Evolutionary conservation across 2,329 filamentous ascomycete species (phyloP), one percentile per base, ranked within the genome.

Genomic region (Sporothrix luriei): DNA sequence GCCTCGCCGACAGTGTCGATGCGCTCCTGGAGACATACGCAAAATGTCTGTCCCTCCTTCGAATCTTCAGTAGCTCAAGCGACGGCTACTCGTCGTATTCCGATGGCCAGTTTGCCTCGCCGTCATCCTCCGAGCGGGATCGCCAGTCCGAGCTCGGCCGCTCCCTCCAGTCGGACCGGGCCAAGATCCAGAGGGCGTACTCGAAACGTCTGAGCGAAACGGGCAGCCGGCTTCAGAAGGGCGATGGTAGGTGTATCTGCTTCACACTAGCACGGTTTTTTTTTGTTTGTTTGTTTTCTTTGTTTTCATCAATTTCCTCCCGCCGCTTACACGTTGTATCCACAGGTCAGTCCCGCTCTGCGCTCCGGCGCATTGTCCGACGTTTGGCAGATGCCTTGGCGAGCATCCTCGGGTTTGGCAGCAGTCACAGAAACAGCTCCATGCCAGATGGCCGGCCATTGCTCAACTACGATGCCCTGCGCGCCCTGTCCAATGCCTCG

Each of bases 21-120:
- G 79, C 79, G 9, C 77, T 87, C 16, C 75, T 86, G 21, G 79
- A 82, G 62, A 81, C 82, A 14, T 86, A 85, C 70, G 78, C 80
- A 64, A 82, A 78, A 72, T 83, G 82, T 71, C 76, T 84, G 46
- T 76, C 78, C 19, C 77, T 83, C 14, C 76, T 84, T 7, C 49
- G 51, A 21, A 38, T 29, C 11, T 57, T 68, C 26, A 52, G 48
- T 11, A 61, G 40, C 52, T 33, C 62, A 2, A 29, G 16, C 13
- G 21, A 46, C 4, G 29, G 40, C 7, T 21, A 21, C 21, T 49
- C 13, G 14, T 33, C 52, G 3, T 49, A 26, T 19, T 26, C 65
- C 9, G 33, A 52, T n/a, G 33, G 40, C 3, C 46, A 24, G 46
- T 49, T 33, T 24, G 29, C 21, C 10, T 43, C 62, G 14, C 26